Conservation (phyloP, 768 basidiomycete genomes). For the Trametes cingulata region DNA sequence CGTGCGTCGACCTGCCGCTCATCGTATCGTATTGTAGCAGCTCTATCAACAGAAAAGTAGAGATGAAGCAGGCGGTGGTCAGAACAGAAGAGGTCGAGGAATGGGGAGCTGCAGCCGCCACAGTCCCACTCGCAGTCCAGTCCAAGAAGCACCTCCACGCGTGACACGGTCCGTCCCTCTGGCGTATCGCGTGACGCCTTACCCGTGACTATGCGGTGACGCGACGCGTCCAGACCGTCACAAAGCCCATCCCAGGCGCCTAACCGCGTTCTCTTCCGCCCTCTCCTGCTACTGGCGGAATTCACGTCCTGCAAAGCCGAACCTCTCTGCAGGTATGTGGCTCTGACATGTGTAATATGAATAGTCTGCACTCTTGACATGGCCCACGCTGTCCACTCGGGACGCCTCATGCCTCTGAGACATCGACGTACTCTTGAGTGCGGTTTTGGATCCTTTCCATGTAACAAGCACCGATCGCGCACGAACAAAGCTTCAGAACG, state of each 20-base stretch:
- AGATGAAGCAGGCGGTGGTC: background rate
- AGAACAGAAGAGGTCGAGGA: background rate
- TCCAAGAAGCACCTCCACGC: background rate
- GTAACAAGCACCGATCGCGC: too few species aligned
- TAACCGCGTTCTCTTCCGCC: too few species aligned
- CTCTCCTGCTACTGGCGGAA: too few species aligned
- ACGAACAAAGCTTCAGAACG: too few species aligned
- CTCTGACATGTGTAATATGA: too few species aligned
- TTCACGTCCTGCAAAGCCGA: too few species aligned
- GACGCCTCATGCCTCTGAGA: too few species aligned
- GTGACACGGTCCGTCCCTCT: slow-evolving; percentile 2
- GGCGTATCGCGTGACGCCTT: background rate
- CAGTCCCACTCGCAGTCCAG: background rate
- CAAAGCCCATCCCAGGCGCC: background rate
- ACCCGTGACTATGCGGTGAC: background rate
- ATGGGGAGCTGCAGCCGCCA: background rate
- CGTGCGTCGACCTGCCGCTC: slow-evolving; percentile 53
- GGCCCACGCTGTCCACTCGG: too few species aligned
- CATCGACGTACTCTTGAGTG: too few species aligned
- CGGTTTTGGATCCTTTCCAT: too few species aligned
- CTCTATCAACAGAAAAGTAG: background rate
- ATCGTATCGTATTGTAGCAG: background rate
- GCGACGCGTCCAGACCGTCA: slow-evolving; percentile 9
- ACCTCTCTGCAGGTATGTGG: too few species aligned
- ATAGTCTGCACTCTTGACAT: too few species aligned